phyloP scores from a whole-genome alignment of 495 filamentous ascomycete species.

The Aspergillus affinis region DNA sequence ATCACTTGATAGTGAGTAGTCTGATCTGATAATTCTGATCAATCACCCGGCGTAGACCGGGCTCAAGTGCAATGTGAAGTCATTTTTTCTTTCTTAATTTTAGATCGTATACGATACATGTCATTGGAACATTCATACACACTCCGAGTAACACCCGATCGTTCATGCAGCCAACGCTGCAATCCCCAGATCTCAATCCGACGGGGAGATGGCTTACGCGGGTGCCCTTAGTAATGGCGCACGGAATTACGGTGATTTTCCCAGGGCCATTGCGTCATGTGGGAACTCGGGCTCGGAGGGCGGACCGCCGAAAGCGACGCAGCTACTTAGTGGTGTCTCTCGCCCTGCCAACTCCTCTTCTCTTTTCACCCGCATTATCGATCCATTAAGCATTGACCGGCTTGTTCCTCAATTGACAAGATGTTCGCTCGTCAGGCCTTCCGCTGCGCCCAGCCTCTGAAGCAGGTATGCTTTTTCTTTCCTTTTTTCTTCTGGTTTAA shows the following conservation, averaged over 20 bases:
- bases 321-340: constrained; percentile 22
- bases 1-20: too few species aligned
- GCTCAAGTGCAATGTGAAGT: too few species aligned
- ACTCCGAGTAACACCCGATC: too few species aligned
- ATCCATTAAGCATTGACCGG: constrained; percentile 16
- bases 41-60: too few species aligned
- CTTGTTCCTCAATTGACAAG: constrained; percentile 19
- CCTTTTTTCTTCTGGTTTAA: not conserved
- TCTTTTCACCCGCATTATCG: constrained; percentile 8
- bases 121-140: too few species aligned
- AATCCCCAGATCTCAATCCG: too few species aligned
- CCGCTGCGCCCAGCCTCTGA: constrained; percentile 48
- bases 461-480: constrained; percentile 36
- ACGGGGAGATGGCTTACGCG: not conserved
- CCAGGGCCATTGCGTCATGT: constrained; percentile 25
- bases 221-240: constrained; percentile 14
- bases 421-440: constrained; percentile 54
- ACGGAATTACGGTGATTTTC: too few species aligned
- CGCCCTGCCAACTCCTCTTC: constrained; percentile 14
- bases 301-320: constrained; percentile 8
- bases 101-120: too few species aligned
- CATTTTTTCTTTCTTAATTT: too few species aligned
- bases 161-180: too few species aligned
- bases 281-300: constrained; percentile 13
- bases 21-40: too few species aligned